A percentile compares a stretch with the other conserved stretches of the same genome.
Conservation (phyloP, 176 grass and related monocot species). For the Oryza glumipatula region DNA sequence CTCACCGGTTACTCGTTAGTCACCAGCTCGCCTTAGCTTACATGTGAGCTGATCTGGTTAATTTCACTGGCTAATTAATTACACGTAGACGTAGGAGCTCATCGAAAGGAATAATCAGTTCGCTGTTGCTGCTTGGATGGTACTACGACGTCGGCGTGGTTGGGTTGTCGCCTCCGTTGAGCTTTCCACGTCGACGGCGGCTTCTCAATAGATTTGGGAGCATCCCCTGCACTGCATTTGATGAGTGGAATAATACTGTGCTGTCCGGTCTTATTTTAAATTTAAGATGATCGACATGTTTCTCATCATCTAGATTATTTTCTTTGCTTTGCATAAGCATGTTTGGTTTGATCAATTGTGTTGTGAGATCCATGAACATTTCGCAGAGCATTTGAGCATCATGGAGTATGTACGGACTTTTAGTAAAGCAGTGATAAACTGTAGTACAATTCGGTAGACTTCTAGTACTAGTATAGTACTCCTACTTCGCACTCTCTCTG, state of each 20-base stretch:
- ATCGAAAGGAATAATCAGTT: not conserved
- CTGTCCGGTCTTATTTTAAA: not conserved
- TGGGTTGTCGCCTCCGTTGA: not conserved
- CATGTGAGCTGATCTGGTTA: too few relatives aligned
- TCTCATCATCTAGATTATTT: not conserved
- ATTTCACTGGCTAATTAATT: not conserved
- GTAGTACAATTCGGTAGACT: too few relatives aligned
- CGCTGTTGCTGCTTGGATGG: constrained; percentile 14
- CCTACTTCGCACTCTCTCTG: too few relatives aligned
- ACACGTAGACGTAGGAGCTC: not conserved
- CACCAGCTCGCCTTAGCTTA: too few relatives aligned
- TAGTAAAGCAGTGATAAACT: too few relatives aligned
- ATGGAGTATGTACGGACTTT: too few relatives aligned
- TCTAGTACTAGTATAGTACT: too few relatives aligned
- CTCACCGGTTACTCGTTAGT: too few relatives aligned
- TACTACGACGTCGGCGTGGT: constrained; percentile 1
- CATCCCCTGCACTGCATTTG: constrained; percentile 10
- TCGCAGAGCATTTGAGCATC: too few relatives aligned
- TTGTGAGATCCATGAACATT: too few relatives aligned
- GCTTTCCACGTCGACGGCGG: constrained; percentile 9
- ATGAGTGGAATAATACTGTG: not conserved
- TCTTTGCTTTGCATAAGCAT: not conserved
- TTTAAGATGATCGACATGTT: not conserved
- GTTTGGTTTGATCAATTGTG: not conserved
- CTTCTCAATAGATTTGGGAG: not conserved